These are phyloP conservation scores for Lathyrus tuberosus DNA, from an alignment of 306 rosid species.

Conservation along the genomic window DNA sequence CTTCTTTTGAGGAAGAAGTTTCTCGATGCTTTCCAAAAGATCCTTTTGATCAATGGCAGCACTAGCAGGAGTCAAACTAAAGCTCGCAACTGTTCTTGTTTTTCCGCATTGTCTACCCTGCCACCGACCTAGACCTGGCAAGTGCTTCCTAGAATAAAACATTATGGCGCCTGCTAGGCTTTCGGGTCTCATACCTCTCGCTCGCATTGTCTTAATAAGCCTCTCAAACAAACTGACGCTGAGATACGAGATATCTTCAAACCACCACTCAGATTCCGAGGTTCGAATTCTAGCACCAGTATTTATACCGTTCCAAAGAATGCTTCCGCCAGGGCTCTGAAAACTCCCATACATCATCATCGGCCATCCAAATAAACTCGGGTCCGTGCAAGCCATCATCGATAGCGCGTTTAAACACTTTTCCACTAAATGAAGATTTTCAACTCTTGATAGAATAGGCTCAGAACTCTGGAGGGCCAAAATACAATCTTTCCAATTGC, in stretches of 20 bases:
- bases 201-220: slow-evolving; percentile 84
- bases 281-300: slow-evolving; percentile 90
- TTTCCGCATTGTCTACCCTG: slow-evolving; percentile 67
- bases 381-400: slow-evolving; percentile 94
- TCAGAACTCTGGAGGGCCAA: slow-evolving; percentile 88
- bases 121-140: slow-evolving; percentile 94
- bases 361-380: slow-evolving; percentile 98
- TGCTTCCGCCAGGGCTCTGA: slow-evolving; percentile 99
- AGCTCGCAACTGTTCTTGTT: slow-evolving; percentile 73
- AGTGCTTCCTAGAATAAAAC: slow-evolving; percentile 83
- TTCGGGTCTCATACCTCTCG: slow-evolving; percentile 82
- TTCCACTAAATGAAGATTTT: slow-evolving; percentile 65
- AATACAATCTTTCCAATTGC: slow-evolving; percentile 92
- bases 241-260: slow-evolving; percentile 91
- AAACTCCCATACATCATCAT: slow-evolving; percentile 99
- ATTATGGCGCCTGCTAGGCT: slow-evolving; percentile 76
- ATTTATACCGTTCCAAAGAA: slow-evolving; percentile 94
- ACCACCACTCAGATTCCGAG: slow-evolving; percentile 99
- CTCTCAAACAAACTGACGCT: slow-evolving; percentile 74
- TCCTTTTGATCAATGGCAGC: slow-evolving; percentile 68
- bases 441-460: slow-evolving; percentile 61
- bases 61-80: slow-evolving; percentile 68
- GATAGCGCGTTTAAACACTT: slow-evolving; percentile 81
- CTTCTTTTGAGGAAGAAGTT: slow-evolving; percentile 85
- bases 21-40: slow-evolving; percentile 76